Percentiles rank a stretch among this genome's conserved stretches.
These are phyloP conservation scores for Penicillium palitans DNA, from an alignment of 2,329 filamentous ascomycete genomes.

Conservation along the genomic window DNA sequence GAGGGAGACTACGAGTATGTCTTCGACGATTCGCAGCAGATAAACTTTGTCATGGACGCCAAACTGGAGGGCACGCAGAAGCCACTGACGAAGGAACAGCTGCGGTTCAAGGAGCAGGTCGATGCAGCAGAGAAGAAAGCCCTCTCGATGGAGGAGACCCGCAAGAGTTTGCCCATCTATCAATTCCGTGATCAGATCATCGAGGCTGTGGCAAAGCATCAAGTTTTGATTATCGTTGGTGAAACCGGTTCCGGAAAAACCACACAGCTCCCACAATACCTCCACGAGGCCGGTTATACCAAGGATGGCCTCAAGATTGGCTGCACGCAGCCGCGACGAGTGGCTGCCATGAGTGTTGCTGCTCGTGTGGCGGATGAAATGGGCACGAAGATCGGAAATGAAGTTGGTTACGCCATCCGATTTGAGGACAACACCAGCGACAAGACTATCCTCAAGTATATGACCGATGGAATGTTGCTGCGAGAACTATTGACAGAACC, in stretches of 20 bases:
- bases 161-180: conserved; percentile 88
- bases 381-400: conserved; percentile 82
- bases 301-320: conserved; percentile 81
- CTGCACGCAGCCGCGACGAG: conserved; percentile 90
- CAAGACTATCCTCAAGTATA: conserved; percentile 90
- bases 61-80: conserved; percentile 71
- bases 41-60: conserved; percentile 78
- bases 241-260: conserved; percentile 96
- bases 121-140: conserved; percentile 87
- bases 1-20: conserved; percentile 89
- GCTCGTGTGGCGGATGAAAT: conserved; percentile 93
- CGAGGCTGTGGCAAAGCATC: conserved; percentile 79
- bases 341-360: conserved; percentile 97
- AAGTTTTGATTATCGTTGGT: conserved; percentile 87
- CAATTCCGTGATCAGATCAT: conserved; percentile 82
- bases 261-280: conserved; percentile 90
- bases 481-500: conserved; percentile 89
- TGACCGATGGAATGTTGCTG: conserved; percentile 95
- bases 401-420: conserved; percentile 91
- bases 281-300: conserved; percentile 87
- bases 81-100: conserved; percentile 73
- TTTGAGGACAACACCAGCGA: conserved; percentile 92
- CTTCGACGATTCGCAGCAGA: conserved; percentile 83
- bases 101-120: conserved; percentile 74
- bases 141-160: conserved; percentile 82